A percentile compares a stretch with the other conserved stretches of the same genome.
phyloP scores from a whole-genome alignment of 805 yeast genomes.

The Saccharomycopsis fibuligera region DNA sequence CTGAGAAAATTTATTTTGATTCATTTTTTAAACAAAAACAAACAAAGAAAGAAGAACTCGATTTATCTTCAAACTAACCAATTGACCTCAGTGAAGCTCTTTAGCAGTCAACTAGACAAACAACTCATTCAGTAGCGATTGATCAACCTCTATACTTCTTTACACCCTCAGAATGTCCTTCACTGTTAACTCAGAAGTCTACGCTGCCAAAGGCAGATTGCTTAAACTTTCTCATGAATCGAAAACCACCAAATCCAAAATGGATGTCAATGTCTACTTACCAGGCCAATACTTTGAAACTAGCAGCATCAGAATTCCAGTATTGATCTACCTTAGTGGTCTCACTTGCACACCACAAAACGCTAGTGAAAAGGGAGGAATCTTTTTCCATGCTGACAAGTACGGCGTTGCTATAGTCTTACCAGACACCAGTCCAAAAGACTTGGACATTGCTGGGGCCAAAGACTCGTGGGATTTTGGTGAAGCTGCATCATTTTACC shows the following conservation, averaged over 20 bases:
- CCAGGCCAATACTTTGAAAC: constrained; percentile 47
- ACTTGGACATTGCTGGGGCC: constrained; percentile 70
- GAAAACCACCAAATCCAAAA: constrained; percentile 51
- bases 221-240: constrained; percentile 75
- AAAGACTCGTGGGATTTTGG: constrained; percentile 88
- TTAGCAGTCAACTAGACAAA: too few species aligned
- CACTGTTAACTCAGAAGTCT: constrained; percentile 42
- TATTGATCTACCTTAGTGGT: constrained; percentile 76
- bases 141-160: too few species aligned
- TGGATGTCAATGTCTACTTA: constrained; percentile 80
- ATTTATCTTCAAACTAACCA: neutral
- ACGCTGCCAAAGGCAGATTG: constrained; percentile 68
- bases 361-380: constrained; percentile 87
- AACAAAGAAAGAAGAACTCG: neutral
- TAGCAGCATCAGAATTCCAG: constrained; percentile 48
- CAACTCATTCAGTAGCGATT: too few species aligned
- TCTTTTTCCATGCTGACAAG: constrained; percentile 73
- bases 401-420: constrained; percentile 83
- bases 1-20: too few species aligned
- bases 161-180: constrained; percentile 13
- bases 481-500: constrained; percentile 90
- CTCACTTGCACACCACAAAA: constrained; percentile 91
- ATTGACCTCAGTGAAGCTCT: neutral
- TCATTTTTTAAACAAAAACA: neutral
- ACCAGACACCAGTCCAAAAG: constrained; percentile 97